Evolutionary conservation across 768 basidiomycete genomes (phyloP).

Genomic region (Collybia sordida): DNA sequence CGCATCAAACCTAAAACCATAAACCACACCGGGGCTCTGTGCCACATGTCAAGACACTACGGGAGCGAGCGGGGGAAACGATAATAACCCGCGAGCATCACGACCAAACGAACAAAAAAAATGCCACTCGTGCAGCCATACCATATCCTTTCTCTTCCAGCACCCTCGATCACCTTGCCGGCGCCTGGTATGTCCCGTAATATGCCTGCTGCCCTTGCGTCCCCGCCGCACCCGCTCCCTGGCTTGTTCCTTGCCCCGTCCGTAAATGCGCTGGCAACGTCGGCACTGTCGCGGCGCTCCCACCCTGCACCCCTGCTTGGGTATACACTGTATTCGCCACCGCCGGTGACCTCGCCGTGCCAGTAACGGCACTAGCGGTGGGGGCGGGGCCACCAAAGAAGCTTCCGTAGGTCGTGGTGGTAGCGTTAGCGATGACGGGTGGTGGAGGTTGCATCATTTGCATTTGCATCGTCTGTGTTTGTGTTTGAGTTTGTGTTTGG

Average conservation of each 20-base stretch:
- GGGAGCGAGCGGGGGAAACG: no score
- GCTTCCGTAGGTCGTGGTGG: slow-evolving; percentile 19
- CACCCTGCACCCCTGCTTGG: slow-evolving; percentile 2
- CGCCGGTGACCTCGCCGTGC: slow-evolving; percentile 17
- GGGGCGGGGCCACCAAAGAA: slow-evolving; percentile 18
- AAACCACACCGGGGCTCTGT: no score
- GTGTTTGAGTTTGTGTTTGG: slow-evolving; percentile 2
- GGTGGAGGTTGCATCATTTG: slow-evolving; percentile 5
- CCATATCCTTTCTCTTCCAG: no score
- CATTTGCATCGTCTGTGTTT: slow-evolving; percentile 2
- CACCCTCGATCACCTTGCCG: slow-evolving; percentile 8
- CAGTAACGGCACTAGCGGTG: slow-evolving; percentile 1
- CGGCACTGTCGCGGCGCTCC: slow-evolving; percentile 16
- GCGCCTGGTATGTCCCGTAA: slow-evolving; percentile 23
- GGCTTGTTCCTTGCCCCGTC: no score
- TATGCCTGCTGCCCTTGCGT: slow-evolving; percentile 22
- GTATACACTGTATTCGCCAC: slow-evolving; percentile 26
- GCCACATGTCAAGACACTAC: no score
- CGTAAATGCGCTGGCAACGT: slow-evolving; percentile 32
- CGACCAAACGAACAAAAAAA: no score
- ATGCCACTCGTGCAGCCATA: no score
- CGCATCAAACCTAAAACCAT: no score
- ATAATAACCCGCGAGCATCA: no score
- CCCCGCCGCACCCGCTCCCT: slow-evolving; percentile 8
- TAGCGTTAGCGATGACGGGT: no score